Evolutionary conservation across 225 moss, liverwort and hornwort species (phyloP).

Genomic region (Antitrichia curtipendula): DNA sequence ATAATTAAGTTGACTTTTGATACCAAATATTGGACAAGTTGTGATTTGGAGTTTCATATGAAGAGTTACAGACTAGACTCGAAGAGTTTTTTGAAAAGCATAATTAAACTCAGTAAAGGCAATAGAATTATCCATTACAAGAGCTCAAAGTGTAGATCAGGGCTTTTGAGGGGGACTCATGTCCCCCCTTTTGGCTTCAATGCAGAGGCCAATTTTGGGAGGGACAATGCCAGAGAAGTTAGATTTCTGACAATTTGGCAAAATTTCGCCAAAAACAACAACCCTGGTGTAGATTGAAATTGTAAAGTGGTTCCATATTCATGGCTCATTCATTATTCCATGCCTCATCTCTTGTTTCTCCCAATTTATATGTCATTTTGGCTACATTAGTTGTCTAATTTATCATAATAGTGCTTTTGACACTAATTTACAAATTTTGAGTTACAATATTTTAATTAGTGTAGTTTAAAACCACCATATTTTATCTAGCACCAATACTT

Average conservation of each 20-base stretch:
- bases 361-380: background rate
- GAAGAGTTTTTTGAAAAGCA: background rate
- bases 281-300: background rate
- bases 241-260: too few relatives aligned
- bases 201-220: too few relatives aligned
- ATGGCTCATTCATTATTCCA: fast-evolving
- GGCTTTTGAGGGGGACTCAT: too few relatives aligned
- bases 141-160: fast-evolving
- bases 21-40: background rate
- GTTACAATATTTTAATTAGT: background rate
- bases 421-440: background rate
- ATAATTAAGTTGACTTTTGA: background rate
- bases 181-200: too few relatives aligned
- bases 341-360: background rate
- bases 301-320: background rate
- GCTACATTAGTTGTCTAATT: background rate
- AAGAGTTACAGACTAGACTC: fast-evolving
- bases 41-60: background rate
- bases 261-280: too few relatives aligned
- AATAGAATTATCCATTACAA: fast-evolving
- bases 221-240: too few relatives aligned
- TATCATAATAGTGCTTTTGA: background rate
- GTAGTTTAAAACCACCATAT: fast-evolving
- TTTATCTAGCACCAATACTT: background rate
- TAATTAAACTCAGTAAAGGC: fast-evolving